Percentiles rank a stretch among this genome's conserved stretches.
Conservation (phyloP, 169 alveolate genomes). For the Plasmodium billcollinsi region DNA sequence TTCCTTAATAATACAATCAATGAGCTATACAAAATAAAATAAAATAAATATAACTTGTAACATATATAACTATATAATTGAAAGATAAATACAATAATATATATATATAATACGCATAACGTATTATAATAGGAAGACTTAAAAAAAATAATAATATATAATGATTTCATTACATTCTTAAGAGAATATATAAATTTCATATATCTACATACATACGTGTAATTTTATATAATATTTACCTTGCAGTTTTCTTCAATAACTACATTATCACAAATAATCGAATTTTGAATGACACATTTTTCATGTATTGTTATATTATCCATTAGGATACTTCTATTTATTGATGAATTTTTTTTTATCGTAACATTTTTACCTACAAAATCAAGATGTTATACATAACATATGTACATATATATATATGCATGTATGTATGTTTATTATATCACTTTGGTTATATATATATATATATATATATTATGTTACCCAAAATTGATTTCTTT, state of each 20-base stretch:
- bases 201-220: too few relatives aligned
- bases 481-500: constrained; percentile 72
- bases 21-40: constrained; percentile 24
- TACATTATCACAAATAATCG: constrained; percentile 78
- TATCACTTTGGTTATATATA: not conserved
- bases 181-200: not conserved
- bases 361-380: constrained; percentile 79
- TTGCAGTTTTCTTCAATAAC: constrained; percentile 77
- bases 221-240: constrained; percentile 49
- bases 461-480: not conserved
- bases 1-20: constrained; percentile 53
- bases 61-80: too few relatives aligned
- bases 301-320: constrained; percentile 78
- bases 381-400: not conserved
- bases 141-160: too few relatives aligned
- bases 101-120: too few relatives aligned
- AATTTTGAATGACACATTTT: constrained; percentile 77
- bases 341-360: constrained; percentile 74
- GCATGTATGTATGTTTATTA: not conserved
- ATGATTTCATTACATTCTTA: too few relatives aligned
- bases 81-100: too few relatives aligned
- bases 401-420: not conserved
- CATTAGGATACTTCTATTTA: constrained; percentile 81
- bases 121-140: too few relatives aligned
- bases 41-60: not conserved